These are phyloP conservation scores for Kurtzmaniella fragi DNA, from an alignment of 805 yeast genomes.

Conservation along the genomic window DNA sequence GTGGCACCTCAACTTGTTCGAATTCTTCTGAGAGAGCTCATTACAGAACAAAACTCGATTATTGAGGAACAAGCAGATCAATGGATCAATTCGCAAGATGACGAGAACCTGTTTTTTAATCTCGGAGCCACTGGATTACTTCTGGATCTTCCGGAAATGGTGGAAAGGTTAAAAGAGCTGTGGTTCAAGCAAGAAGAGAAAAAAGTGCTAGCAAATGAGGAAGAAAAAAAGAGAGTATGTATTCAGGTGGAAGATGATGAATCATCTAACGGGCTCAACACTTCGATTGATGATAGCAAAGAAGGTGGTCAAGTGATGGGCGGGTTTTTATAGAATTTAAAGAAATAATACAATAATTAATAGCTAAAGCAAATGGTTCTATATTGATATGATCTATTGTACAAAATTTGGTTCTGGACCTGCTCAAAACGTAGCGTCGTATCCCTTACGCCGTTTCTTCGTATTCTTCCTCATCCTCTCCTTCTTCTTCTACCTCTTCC, in stretches of 20 bases:
- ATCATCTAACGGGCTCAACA: neutral
- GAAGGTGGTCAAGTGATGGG: conserved; percentile 16
- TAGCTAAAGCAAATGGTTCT: neutral
- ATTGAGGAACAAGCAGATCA: conserved; percentile 31
- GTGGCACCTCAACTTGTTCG: conserved; percentile 15
- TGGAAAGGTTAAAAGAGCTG: conserved; percentile 41
- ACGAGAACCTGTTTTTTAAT: conserved; percentile 35
- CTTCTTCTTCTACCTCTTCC: conserved; percentile 20
- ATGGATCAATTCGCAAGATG: conserved; percentile 50
- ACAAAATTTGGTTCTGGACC: neutral
- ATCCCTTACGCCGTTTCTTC: conserved; percentile 1
- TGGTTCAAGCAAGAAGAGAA: conserved; percentile 15
- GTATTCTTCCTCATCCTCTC: conserved; percentile 14
- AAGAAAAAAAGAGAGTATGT: neutral
- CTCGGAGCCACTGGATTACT: conserved; percentile 74
- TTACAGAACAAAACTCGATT: conserved; percentile 29
- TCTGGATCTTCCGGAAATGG: conserved; percentile 56
- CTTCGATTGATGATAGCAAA: conserved; percentile 3
- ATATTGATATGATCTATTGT: conserved; percentile 3
- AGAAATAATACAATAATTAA: neutral
- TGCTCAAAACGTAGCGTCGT: too few relatives aligned
- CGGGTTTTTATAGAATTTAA: conserved; percentile 12
- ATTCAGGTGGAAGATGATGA: neutral
- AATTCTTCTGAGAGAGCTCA: conserved; percentile 30
- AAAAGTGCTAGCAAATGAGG: neutral